Base-by-base conservation (phyloP, 2,329 filamentous ascomycete species). In the Xylariaceae sp. region DNA sequence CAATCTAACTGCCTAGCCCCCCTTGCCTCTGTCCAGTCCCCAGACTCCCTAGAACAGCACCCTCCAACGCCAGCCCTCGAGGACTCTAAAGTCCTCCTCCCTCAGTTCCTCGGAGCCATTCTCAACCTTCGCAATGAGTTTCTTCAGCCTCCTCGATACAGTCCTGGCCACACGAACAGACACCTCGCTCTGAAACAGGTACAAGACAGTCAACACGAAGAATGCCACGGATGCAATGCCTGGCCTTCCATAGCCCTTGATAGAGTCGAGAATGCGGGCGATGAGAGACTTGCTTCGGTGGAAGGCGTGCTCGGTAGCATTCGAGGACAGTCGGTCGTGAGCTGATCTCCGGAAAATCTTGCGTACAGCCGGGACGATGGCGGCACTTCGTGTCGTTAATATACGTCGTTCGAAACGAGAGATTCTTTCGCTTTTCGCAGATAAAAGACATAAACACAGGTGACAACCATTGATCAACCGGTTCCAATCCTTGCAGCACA, bases 171-270 rank as follows among this genome's bases (percentile, higher is more conserved):
- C 81, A 3, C 81, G 77, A 51, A 85, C 68, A 55, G 79, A 76
- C 17, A 85, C 82, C 69, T 85, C 82, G 67, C 82, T 83, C 66
- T 79, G 77, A 62, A 85, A 85, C 10, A 85, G 77, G 68, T 82
- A 84, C 45, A 85, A 72, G 17, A 83, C 78, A 2, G 81, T 78
- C 62, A 84, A 80, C 2, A 85, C 80, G 37, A 85, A 78, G 63
- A 82, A 78, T 7, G 79, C 78, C 8, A 84, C 62, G 42, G 77
- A 77, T 0, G 81, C 81, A 30, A 83, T 68, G 1, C 75, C 68
- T 11, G 77, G 77, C 11, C 74, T 75, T 3, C 79, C 76, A 8
- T 75, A 70, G 1, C n/a, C 42, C 10, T 76, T 71, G 1, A 81
- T 69, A 5, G 76, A 74, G 51, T 74, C 70, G 56, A 79, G 74